Base-by-base conservation (phyloP, 2,329 filamentous ascomycete genomes). In the Aureobasidium pullulans region DNA sequence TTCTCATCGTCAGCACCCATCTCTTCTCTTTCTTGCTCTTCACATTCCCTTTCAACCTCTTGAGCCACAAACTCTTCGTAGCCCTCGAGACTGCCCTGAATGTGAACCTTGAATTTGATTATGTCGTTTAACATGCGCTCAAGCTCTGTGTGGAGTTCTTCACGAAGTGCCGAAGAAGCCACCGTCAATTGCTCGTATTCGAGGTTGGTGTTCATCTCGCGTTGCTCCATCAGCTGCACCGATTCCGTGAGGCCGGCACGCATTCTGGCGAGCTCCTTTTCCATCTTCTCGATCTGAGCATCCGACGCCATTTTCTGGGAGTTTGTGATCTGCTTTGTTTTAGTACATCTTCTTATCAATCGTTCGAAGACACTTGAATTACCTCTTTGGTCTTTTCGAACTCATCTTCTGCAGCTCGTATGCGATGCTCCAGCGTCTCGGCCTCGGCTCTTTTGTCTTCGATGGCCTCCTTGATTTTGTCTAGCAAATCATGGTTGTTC, bases 51-150 rank as follows among this genome's bases (percentile, higher is more conserved):
- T 76, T 96, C 90, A n/a, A 96, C 85, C 76, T 97, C 93, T 65
- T 96, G 89, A 2, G 89, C 87, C 6, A 96, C 90, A 70, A 96
- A 96, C 59, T 86, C 85, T 75, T 99, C 94, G 72, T 96, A 97
- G 69, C 94, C 90, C 71, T 96, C 93, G 57, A 99, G 78, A 61
- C 85, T 87, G 76, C 91, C 92, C 73, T 99, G 94, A 54, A 99
- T 81, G 69, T 97, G 92, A 64, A 99, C 89, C 77, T 99, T 99
- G 83, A 99, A 97, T 69, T 95, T 92, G 77, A 97, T 96, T 63
- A 96, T 88, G 70, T 97, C 92, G 75, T 96, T 96, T 62, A 99
- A 78, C 84, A 97, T 96, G 67, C 86, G 87, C 76, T 96, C 94
- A 67, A 96, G 90, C 72, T 96, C 92, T 0, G 91, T 96, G 73